Percentiles rank a stretch among this genome's conserved stretches.
These are phyloP conservation scores for Penicillium capsulatum DNA, from an alignment of 2,329 filamentous ascomycete genomes.

Conservation along the genomic window DNA sequence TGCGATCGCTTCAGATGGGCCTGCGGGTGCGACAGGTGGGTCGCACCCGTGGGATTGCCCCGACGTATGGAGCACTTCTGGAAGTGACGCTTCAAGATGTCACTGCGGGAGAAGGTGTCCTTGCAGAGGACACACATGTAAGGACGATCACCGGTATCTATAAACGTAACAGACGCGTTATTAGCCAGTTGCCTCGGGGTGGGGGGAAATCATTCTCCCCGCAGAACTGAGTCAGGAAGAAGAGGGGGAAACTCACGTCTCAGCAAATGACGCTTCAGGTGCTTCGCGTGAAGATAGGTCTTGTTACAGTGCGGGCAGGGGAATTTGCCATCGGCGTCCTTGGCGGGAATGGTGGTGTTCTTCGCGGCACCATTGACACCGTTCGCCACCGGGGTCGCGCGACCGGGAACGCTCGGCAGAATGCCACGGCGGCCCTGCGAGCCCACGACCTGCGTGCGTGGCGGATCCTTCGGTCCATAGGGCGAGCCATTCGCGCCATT, in stretches of 20 bases:
- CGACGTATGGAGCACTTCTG: constrained; percentile 97
- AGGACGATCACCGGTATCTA: constrained; percentile 94
- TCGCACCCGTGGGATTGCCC: constrained; percentile 91
- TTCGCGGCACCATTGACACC: constrained; percentile 63
- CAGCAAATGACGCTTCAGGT: constrained; percentile 91
- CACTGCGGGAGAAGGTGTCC: constrained; percentile 95
- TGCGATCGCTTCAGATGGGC: constrained; percentile 75
- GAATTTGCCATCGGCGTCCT: constrained; percentile 97
- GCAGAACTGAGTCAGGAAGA: constrained; percentile 2
- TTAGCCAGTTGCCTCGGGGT: constrained; percentile 7
- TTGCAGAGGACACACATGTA: constrained; percentile 98
- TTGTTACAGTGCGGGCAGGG: constrained; percentile 98
- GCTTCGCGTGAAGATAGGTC: constrained; percentile 95
- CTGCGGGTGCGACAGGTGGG: constrained; percentile 88
- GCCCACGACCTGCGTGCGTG: constrained; percentile 79
- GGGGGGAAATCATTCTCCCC: too few relatives aligned
- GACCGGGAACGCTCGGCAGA: constrained; percentile 81
- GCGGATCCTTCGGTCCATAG: constrained; percentile 42
- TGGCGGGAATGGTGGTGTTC: constrained; percentile 79
- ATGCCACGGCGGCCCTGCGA: constrained; percentile 91
- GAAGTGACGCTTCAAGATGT: constrained; percentile 98
- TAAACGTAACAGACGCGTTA: constrained; percentile 24
- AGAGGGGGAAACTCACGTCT: constrained; percentile 68
- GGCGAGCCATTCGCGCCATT: constrained; percentile 38
- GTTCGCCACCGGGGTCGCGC: constrained; percentile 68